phyloP scores from a whole-genome alignment of 2,329 filamentous ascomycete genomes.

The Mycocentrospora acerina region DNA sequence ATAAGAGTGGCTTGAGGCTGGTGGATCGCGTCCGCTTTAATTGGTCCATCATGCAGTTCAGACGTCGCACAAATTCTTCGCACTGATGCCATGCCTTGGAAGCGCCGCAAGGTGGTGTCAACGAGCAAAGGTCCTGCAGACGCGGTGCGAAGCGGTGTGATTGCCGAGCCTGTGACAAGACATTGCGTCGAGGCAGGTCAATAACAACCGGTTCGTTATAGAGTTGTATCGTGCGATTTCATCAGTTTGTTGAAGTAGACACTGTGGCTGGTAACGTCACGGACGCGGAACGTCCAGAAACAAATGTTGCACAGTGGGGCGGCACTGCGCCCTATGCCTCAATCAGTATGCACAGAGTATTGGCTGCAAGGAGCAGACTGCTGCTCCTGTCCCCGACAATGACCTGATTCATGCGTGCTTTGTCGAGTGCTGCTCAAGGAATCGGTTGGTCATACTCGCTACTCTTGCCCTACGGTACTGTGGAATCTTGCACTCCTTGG shows the following conservation, averaged over 20 bases:
- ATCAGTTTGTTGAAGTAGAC: too few relatives aligned
- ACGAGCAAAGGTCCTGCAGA: slow-evolving; percentile 7
- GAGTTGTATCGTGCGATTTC: too few relatives aligned
- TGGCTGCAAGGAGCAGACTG: slow-evolving; percentile 13
- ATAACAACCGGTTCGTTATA: too few relatives aligned
- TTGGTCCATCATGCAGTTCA: slow-evolving; percentile 11
- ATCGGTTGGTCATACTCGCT: not conserved
- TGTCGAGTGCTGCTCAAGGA: not conserved
- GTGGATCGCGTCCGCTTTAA: slow-evolving; percentile 23
- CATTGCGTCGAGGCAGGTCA: too few relatives aligned
- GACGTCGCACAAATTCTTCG: slow-evolving; percentile 12
- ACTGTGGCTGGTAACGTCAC: too few relatives aligned
- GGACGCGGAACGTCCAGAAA: too few relatives aligned
- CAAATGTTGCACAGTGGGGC: slow-evolving; percentile 8
- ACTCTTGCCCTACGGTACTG: too few relatives aligned
- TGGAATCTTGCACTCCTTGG: too few relatives aligned
- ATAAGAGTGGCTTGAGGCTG: slow-evolving; percentile 30
- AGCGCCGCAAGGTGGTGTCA: not conserved
- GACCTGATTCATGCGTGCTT: too few relatives aligned
- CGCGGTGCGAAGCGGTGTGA: slow-evolving; percentile 1
- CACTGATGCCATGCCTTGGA: slow-evolving; percentile 23
- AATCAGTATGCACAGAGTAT: slow-evolving; percentile 13
- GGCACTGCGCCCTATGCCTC: slow-evolving; percentile 6
- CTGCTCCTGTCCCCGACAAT: too few relatives aligned
- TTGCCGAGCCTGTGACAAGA: slow-evolving; percentile 4